A percentile compares a stretch with the other conserved stretches of the same genome.
phyloP scores from a whole-genome alignment of 2,329 filamentous ascomycete genomes.

The Pestalotiopsis sp. region DNA sequence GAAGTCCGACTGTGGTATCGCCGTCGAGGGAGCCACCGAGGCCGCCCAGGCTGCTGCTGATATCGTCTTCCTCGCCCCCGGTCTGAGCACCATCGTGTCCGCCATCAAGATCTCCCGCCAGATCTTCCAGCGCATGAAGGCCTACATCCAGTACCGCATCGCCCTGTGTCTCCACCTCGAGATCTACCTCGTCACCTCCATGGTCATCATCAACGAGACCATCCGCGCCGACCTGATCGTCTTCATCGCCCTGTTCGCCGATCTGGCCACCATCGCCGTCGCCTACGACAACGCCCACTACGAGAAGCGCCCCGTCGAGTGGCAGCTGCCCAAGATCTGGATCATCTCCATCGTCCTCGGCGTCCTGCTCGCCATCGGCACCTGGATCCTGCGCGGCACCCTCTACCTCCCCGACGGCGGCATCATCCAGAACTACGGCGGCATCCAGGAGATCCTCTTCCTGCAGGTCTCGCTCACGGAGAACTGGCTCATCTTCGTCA shows the following conservation, averaged over 20 bases:
- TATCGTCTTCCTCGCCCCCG: slow-evolving; percentile 70
- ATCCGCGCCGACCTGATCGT: slow-evolving; percentile 70
- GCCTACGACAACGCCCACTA: slow-evolving; percentile 76
- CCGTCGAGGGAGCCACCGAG: slow-evolving; percentile 68
- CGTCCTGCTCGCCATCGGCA: slow-evolving; percentile 64
- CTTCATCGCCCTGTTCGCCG: slow-evolving; percentile 74
- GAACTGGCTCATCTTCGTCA: slow-evolving; percentile 80
- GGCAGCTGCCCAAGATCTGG: slow-evolving; percentile 77
- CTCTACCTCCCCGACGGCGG: slow-evolving; percentile 68
- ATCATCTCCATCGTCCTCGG: slow-evolving; percentile 69
- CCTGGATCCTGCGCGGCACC: slow-evolving; percentile 69
- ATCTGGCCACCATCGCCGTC: slow-evolving; percentile 73
- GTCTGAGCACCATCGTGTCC: slow-evolving; percentile 67
- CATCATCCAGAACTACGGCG: slow-evolving; percentile 75
- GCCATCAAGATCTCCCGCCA: slow-evolving; percentile 70
- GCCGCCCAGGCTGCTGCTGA: slow-evolving; percentile 69
- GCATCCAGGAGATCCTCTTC: slow-evolving; percentile 74
- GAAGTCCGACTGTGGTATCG: slow-evolving; percentile 72
- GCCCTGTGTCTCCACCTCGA: slow-evolving; percentile 69
- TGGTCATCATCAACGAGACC: slow-evolving; percentile 76
- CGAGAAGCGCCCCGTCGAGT: slow-evolving; percentile 70
- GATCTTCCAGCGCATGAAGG: slow-evolving; percentile 75
- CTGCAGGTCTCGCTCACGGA: slow-evolving; percentile 73
- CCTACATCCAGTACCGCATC: slow-evolving; percentile 72
- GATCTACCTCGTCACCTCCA: slow-evolving; percentile 72